Conservation (phyloP, 331 rosid species). For the Malus hybrid region DNA sequence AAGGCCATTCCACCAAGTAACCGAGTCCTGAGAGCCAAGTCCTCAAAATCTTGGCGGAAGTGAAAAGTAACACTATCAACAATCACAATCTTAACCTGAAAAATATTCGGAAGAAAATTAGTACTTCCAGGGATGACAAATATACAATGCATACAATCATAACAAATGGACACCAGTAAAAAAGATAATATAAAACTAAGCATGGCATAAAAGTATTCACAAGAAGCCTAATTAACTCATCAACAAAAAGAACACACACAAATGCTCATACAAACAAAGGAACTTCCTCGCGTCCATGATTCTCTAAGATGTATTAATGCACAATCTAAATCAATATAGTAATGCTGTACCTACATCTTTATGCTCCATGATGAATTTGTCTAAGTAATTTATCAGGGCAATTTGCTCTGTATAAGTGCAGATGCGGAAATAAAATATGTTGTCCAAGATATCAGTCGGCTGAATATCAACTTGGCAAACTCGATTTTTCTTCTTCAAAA, state of each 20-base stretch:
- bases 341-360: slow-evolving; percentile 57
- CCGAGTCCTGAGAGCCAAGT: slow-evolving; percentile 83
- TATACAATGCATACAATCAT: not conserved
- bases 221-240: not conserved
- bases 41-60: slow-evolving; percentile 90
- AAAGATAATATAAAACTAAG: not conserved
- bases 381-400: slow-evolving; percentile 72
- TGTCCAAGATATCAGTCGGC: slow-evolving; percentile 61
- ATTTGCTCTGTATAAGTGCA: slow-evolving; percentile 95
- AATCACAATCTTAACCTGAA: slow-evolving; percentile 75
- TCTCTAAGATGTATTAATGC: not conserved
- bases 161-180: not conserved
- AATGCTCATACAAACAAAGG: not conserved
- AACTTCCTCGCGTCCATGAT: not conserved
- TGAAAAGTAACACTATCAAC: slow-evolving; percentile 93
- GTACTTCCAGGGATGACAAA: not conserved
- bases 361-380: slow-evolving; percentile 76
- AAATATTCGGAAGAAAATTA: not conserved
- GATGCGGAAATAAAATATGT: slow-evolving; percentile 68
- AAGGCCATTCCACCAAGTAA: slow-evolving; percentile 82
- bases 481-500: slow-evolving; percentile 30
- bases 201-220: not conserved
- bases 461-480: slow-evolving; percentile 41
- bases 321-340: not conserved
- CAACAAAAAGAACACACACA: not conserved